A percentile compares a stretch with the other conserved stretches of the same genome.
Conservation (phyloP, 75 land plant genomes). For the Pinus tabuliformis region DNA sequence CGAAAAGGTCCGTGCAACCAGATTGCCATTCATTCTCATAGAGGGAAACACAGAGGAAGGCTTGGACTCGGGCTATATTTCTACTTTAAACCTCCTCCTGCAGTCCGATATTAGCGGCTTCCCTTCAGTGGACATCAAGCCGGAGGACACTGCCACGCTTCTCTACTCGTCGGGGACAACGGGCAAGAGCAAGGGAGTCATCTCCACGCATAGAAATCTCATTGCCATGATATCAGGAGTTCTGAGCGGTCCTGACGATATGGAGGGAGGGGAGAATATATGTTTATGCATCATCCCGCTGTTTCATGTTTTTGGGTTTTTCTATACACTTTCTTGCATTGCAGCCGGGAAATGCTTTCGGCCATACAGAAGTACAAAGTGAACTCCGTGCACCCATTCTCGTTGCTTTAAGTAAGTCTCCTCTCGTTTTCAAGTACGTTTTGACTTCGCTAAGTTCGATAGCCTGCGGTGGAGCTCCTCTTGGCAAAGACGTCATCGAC, state of each 20-base stretch:
- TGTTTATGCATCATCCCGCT: conserved; percentile 52
- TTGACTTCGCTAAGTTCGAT: conserved; percentile 43
- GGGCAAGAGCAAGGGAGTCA: conserved; percentile 67
- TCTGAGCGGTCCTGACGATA: not conserved
- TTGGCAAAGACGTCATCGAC: conserved; percentile 56
- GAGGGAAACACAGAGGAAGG: no score
- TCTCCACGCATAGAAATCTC: conserved; percentile 55
- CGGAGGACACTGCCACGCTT: conserved; percentile 68
- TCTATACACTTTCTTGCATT: not conserved
- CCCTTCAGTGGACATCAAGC: conserved; percentile 16
- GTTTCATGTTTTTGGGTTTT: conserved; percentile 79
- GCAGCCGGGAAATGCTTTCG: conserved; percentile 28
- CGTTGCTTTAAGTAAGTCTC: conserved; percentile 57
- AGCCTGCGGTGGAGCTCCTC: conserved; percentile 69
- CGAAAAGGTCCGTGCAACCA: conserved; percentile 36
- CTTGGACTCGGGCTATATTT: no score
- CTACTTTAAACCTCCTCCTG: not conserved
- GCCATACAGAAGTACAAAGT: conserved; percentile 44
- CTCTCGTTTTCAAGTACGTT: conserved; percentile 38
- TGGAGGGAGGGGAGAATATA: conserved; percentile 7
- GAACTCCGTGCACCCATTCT: conserved; percentile 57
- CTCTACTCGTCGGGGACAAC: conserved; percentile 92
- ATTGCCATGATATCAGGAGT: conserved; percentile 26
- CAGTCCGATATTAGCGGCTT: not conserved
- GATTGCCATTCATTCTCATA: conserved; percentile 11